These are phyloP conservation scores for Plantago coronopus DNA, from an alignment of 305 asterid species.

Conservation along the genomic window DNA sequence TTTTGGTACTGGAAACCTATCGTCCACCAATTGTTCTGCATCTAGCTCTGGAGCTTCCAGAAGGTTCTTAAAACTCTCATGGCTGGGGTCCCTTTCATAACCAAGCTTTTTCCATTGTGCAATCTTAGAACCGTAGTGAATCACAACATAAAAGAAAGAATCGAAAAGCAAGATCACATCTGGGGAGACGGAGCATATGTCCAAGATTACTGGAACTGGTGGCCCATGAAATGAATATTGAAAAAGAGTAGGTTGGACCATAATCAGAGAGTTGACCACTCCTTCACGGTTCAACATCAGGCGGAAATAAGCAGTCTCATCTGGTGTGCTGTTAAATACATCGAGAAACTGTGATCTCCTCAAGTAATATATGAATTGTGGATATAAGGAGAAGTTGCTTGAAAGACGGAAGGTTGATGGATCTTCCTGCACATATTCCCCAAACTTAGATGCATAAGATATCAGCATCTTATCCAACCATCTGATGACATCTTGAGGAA, in stretches of 20 bases:
- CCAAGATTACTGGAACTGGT: conserved; percentile 74
- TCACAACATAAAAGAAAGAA: conserved; percentile 73
- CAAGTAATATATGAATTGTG: conserved; percentile 81
- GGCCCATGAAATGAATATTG: conserved; percentile 91
- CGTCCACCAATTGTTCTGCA: conserved; percentile 70
- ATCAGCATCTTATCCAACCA: conserved; percentile 79
- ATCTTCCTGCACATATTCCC: conserved; percentile 83
- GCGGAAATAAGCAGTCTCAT: conserved; percentile 78
- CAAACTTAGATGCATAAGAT: conserved; percentile 70
- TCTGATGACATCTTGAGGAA: conserved; percentile 52
- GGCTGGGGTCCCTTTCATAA: conserved; percentile 61
- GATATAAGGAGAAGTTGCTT: conserved; percentile 69
- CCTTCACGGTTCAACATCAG: conserved; percentile 86
- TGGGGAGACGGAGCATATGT: conserved; percentile 67
- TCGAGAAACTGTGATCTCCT: conserved; percentile 91
- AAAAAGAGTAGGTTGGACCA: conserved; percentile 94
- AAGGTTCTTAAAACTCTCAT: conserved; percentile 67
- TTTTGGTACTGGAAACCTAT: conserved; percentile 81
- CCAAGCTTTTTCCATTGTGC: conserved; percentile 92
- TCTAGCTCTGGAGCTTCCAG: conserved; percentile 81
- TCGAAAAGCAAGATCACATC: conserved; percentile 86
- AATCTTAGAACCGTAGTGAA: conserved; percentile 83
- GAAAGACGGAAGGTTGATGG: conserved; percentile 80
- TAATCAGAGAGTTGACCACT: conserved; percentile 69
- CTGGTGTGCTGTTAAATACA: conserved; percentile 82